Evolutionary conservation across 352 stramenopile species (phyloP).

Genomic region (Phytophthora kernoviae): DNA sequence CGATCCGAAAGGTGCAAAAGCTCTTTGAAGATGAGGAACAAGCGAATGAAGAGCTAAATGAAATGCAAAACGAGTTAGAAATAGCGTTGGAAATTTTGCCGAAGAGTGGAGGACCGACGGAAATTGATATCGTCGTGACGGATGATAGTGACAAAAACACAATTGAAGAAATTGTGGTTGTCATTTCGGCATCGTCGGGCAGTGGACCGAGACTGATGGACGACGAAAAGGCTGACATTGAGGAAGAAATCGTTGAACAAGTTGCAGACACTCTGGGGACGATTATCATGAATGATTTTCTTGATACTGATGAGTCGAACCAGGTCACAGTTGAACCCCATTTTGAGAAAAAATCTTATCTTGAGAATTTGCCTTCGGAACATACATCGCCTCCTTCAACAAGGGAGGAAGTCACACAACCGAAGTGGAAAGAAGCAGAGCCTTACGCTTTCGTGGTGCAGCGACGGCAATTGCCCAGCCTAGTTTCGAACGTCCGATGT

Average conservation of each 20-base stretch:
- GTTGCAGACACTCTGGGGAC: slow-evolving; percentile 12
- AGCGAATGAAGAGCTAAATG: slow-evolving; percentile 11
- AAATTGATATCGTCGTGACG: slow-evolving; percentile 27
- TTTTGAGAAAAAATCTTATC: slow-evolving; percentile 10
- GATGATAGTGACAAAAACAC: slow-evolving; percentile 11
- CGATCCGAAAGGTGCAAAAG: slow-evolving; percentile 5
- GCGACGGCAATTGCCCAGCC: slow-evolving; percentile 14
- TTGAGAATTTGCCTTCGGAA: slow-evolving; percentile 2
- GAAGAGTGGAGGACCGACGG: not conserved
- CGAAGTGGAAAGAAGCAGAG: not conserved
- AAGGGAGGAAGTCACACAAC: not conserved
- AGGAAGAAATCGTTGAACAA: slow-evolving; percentile 14
- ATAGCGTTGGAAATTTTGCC: slow-evolving; percentile 9
- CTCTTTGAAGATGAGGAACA: slow-evolving; percentile 25
- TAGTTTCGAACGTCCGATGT: slow-evolving; percentile 16
- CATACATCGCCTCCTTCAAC: not conserved
- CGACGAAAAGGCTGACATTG: slow-evolving; percentile 8
- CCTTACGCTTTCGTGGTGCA: slow-evolving; percentile 16
- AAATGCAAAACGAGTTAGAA: slow-evolving; percentile 20
- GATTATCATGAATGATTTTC: slow-evolving; percentile 22
- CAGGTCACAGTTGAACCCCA: not conserved
- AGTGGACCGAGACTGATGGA: slow-evolving; percentile 16
- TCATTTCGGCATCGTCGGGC: slow-evolving; percentile 9
- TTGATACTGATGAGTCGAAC: not conserved
- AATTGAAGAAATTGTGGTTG: slow-evolving; percentile 11